Evolutionary conservation across 1,139 yeast genomes (phyloP), one percentile per base, ranked within the genome.

Genomic region (Fermentozyma sake): DNA sequence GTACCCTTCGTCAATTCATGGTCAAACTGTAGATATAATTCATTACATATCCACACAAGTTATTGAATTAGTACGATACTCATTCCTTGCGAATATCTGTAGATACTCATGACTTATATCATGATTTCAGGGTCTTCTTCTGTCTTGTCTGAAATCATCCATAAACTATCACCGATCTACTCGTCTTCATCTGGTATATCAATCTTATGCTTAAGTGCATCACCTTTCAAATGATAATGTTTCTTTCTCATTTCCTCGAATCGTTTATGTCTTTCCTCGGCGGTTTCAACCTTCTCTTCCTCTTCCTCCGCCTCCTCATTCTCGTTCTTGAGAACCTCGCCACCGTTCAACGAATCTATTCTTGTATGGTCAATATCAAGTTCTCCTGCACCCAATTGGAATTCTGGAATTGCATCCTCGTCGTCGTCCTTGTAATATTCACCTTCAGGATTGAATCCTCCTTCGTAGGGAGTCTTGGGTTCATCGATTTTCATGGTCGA

Each of bases 381-480:
- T 22, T 59, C 67, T 5, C 72, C 73, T 27, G 66, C 71, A 0
- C 72, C 73, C 37, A 67, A 52, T 21, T 55, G 52, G 31, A 66
- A 61, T 10, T 47, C 59, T 4, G 72, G 72, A 16, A 67, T 66
- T 6, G 38, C 44, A 7, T 71, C 79, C 21, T 79, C 91, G 27
- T 77, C 81, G 39, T 79, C 89, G 3, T 72, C 72, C 38, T 76
- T 70, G 50, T 87, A 87, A 50, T 89, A 93, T 42, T 89, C 96
- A 8, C 78, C 73, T 33, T 76, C 72, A 3, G 93, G 94, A 44
- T 85, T 83, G 23, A 85, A 83, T 0, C 96, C 95, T 12, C 95
- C 95, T 50, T 85, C 95, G 50, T 83, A 91, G 3, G 98, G 98
- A 2, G 98, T 91, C 63, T 91, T 91, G 19, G 98, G 98, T 55